These are phyloP conservation scores for Hygrocybe coccinea DNA, from an alignment of 768 basidiomycete species.

Conservation along the genomic window DNA sequence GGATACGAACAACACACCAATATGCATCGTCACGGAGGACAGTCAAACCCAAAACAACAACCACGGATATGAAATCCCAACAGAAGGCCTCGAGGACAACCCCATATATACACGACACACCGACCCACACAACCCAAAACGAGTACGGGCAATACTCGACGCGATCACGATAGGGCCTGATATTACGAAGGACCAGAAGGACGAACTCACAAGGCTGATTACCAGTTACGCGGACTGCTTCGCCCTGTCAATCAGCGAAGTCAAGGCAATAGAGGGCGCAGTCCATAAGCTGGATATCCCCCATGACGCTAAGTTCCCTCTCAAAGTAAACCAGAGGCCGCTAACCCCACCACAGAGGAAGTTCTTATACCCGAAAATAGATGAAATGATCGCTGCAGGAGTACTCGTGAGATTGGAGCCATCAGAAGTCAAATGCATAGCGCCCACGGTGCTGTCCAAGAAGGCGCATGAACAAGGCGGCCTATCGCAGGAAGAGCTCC, in stretches of 20 bases:
- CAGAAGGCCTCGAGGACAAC: too few relatives aligned
- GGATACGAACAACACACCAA: constrained; percentile 10
- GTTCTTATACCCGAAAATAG: too few relatives aligned
- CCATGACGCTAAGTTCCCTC: constrained; percentile 23
- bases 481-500: constrained; percentile 30
- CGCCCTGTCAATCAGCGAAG: too few relatives aligned
- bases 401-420: constrained; percentile 22
- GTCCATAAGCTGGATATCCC: constrained; percentile 33
- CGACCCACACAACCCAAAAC: too few relatives aligned
- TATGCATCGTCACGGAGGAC: constrained; percentile 19
- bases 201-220: too few relatives aligned
- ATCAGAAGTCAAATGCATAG: constrained; percentile 32
- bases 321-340: constrained; percentile 29
- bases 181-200: constrained; percentile 20
- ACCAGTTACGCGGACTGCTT: too few relatives aligned
- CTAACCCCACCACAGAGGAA: constrained; percentile 27
- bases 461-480: constrained; percentile 33
- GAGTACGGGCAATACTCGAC: constrained; percentile 9
- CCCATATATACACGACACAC: too few relatives aligned
- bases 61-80: too few relatives aligned
- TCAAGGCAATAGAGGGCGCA: constrained; percentile 12
- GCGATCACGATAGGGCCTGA: constrained; percentile 36
- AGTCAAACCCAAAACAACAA: constrained; percentile 19
- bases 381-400: too few relatives aligned
- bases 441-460: constrained; percentile 31